Conservation (phyloP, 139 green algal species). For the Chlamydomonas sp. region DNA sequence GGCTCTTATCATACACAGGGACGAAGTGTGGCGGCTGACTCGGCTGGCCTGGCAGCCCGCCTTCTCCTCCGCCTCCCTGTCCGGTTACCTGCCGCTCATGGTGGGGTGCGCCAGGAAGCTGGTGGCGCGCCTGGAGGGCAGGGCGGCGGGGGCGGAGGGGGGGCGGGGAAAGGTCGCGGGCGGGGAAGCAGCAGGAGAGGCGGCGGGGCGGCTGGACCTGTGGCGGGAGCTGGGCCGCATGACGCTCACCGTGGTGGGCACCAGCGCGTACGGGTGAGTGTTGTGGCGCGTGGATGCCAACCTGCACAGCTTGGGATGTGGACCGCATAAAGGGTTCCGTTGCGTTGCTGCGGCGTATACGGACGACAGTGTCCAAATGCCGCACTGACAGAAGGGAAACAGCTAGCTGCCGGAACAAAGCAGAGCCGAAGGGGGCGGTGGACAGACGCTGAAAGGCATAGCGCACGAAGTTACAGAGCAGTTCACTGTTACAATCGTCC, state of each 20-base stretch:
- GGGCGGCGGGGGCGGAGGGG: neutral
- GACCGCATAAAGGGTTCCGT: too few species aligned
- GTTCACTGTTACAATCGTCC: too few species aligned
- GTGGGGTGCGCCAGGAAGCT: slow-evolving; percentile 45
- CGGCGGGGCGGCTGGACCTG: slow-evolving; percentile 47
- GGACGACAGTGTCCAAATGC: too few species aligned
- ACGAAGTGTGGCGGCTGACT: slow-evolving; percentile 43
- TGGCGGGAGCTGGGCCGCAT: slow-evolving; percentile 57
- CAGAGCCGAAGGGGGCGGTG: too few species aligned
- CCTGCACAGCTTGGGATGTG: too few species aligned
- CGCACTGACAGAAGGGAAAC: too few species aligned
- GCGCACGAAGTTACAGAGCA: too few species aligned
- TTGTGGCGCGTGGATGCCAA: neutral
- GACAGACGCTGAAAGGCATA: too few species aligned
- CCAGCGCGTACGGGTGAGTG: slow-evolving; percentile 67
- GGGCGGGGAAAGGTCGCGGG: neutral
- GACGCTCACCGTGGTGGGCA: slow-evolving; percentile 68
- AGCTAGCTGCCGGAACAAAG: too few species aligned
- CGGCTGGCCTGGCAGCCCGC: slow-evolving; percentile 61
- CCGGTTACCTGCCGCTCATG: slow-evolving; percentile 63
- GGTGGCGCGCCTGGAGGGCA: slow-evolving; percentile 25
- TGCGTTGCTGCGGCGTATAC: too few species aligned
- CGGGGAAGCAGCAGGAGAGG: slow-evolving; percentile 29
- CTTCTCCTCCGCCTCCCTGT: slow-evolving; percentile 55
- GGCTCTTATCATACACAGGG: slow-evolving; percentile 1